Base-by-base conservation (phyloP, 257 asterid species). In the Leonotis leonurus region DNA sequence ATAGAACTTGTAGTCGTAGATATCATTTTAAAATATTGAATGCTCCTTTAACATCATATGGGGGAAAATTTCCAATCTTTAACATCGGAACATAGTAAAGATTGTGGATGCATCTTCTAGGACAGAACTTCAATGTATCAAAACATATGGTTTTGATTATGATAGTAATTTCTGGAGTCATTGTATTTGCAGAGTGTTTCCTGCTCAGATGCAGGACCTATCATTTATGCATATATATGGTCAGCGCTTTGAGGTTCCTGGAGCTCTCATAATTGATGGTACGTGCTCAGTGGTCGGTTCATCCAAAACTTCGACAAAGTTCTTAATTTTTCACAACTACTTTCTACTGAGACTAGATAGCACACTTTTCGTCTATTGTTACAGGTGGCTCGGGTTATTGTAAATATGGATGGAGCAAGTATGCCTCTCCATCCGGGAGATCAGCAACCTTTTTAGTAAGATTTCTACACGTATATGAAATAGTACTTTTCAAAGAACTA, bases 371-470 rank as follows among this genome's bases (percentile, higher is more conserved):
- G 58, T 29, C 58, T 40, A 69, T 62, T 35, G 63, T 17, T 32
- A 40, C 60, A 92, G 97, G 95, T 64, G 99, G 99, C 55, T 93
- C 99, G 2, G 99, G 99, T 51, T 93, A 93, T 68, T 85, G 96
- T 79, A 93, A 93, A 75, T 93, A 78, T 74, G 99, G 99, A 54
- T 93, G 97, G 97, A 93, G 96, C 80, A 93, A 93, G 81, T 89
- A 89, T 61, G 53, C 68, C 48, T 77, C 92, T 81, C 99, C 99
- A 54, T 93, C 99, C 0, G 99, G 99, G 69, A 75, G 88, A 58
- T 86, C 99, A 45, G 95, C 99, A 35, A 93, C 99, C 39, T 93
- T 93, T 78, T 70, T 93, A 89, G 97, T 85, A 69, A 76, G 87
- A 49, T 72, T 72, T 66, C 26, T 52, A 44, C 62, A 26, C 71